A percentile compares a stretch with the other conserved stretches of the same genome.
These are phyloP conservation scores for Jamesozyma lodderae DNA, from an alignment of 805 yeast genomes.

Conservation along the genomic window DNA sequence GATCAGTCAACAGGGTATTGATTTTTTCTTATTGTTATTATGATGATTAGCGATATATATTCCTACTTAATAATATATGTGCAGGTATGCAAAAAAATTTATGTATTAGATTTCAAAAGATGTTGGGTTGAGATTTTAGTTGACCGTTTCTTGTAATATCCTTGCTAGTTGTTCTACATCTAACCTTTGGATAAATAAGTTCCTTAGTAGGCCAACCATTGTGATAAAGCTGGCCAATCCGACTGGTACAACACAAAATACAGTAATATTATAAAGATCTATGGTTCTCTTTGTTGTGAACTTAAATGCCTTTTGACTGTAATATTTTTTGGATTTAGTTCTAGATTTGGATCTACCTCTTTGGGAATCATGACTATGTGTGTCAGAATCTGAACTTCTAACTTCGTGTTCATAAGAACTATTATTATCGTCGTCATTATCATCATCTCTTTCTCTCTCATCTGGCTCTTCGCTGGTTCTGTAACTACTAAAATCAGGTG, in stretches of 20 bases:
- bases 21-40: too few relatives aligned
- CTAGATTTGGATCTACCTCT: background rate
- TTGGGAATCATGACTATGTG: too few relatives aligned
- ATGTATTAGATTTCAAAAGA: too few relatives aligned
- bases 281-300: constrained; percentile 47
- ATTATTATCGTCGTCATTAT: background rate
- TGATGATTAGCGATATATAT: too few relatives aligned
- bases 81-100: too few relatives aligned
- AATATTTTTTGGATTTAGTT: constrained; percentile 5
- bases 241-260: constrained; percentile 96
- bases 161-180: constrained; percentile 38
- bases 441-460: constrained; percentile 8
- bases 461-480: too few relatives aligned
- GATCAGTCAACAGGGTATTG: too few relatives aligned
- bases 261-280: constrained; percentile 80
- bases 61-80: too few relatives aligned
- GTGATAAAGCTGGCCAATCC: constrained; percentile 91
- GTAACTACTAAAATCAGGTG: too few relatives aligned
- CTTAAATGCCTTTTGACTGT: constrained; percentile 25
- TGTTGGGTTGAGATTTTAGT: too few relatives aligned
- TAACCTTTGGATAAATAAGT: constrained; percentile 62
- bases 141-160: constrained; percentile 6
- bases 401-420: background rate
- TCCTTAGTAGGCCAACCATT: constrained; percentile 74
- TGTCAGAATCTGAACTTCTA: background rate